Base-by-base conservation (phyloP, 2,329 filamentous ascomycete species). In the Fusarium longipes region DNA sequence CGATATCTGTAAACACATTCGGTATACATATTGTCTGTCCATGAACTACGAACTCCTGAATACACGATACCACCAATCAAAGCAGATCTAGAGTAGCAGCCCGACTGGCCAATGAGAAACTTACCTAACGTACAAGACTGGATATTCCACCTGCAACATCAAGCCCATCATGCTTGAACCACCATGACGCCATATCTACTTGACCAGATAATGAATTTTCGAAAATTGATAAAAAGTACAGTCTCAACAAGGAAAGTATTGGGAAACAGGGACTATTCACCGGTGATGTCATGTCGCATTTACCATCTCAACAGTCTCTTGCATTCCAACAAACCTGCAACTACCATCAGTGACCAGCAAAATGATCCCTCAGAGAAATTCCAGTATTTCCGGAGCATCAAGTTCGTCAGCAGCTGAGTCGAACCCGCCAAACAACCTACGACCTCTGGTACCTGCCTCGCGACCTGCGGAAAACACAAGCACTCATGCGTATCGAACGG, bases 181-280 rank as follows among this genome's bases (percentile, higher is more conserved):
- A 61, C 39, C 17, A 61, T 60, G 55, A 61, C 57, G 44, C 52
- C 55, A 60, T 53, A 10, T 4, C 27, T 9, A 27, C 27, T 30
- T 20, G 4, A 7, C 24, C 6, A 8, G 22, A 2, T 1, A 8
- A 44, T 29, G n/a, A 9, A 27, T n/a, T n/a, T n/a, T n/a, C n/a
- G n/a, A n/a, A n/a, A n/a, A n/a, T n/a, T n/a, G n/a, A n/a, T n/a
- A n/a, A n/a, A n/a, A n/a, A n/a, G n/a, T n/a, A n/a, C n/a, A n/a
- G n/a, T n/a, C n/a, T n/a, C n/a, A n/a, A n/a, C n/a, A n/a, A n/a
- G n/a, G n/a, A 27, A 6, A 27, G 8, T 27, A 10, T 27, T 27
- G 27, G 8, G 27, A 10, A 27, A 8, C 8, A 8, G 27, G 27
- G 27, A 27, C 11, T 24, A 2, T 3, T 40, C 1, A n/a, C n/a